Evolutionary conservation across 768 basidiomycete species (phyloP).

Genomic region (Albatrellus ellisii): DNA sequence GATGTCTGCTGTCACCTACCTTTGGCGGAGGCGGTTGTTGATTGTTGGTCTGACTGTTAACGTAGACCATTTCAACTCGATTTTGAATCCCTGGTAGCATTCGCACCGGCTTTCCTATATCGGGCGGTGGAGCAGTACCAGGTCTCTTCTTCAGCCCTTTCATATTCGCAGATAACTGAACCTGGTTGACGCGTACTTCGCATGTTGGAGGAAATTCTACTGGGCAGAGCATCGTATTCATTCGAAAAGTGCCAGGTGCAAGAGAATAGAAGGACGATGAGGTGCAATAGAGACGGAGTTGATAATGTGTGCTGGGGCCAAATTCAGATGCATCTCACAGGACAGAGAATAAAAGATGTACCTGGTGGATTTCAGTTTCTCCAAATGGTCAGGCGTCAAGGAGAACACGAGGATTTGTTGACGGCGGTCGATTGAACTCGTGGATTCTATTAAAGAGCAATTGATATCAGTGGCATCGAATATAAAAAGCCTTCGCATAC

Average conservation of each 20-base stretch:
- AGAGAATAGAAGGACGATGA: conserved; percentile 61
- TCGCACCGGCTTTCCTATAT: conserved; percentile 33
- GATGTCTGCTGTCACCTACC: conserved; percentile 25
- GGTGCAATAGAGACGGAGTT: conserved; percentile 82
- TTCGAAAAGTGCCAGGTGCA: conserved; percentile 36
- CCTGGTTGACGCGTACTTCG: conserved; percentile 78
- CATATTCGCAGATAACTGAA: conserved; percentile 56
- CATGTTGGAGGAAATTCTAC: conserved; percentile 88
- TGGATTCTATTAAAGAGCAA: conserved; percentile 41
- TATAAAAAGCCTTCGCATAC: conserved; percentile 24
- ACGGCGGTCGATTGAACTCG: conserved; percentile 65
- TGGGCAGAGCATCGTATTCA: conserved; percentile 42
- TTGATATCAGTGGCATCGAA: conserved; percentile 2
- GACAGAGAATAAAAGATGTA: conserved; percentile 1
- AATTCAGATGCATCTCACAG: not conserved
- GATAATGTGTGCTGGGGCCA: conserved; percentile 45
- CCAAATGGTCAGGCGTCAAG: conserved; percentile 50
- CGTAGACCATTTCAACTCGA: conserved; percentile 78
- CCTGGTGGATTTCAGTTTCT: conserved; percentile 41
- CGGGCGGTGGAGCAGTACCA: conserved; percentile 86
- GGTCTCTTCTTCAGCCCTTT: conserved; percentile 94
- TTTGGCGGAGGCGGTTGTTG: conserved; percentile 60
- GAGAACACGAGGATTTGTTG: conserved; percentile 47
- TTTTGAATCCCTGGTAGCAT: conserved; percentile 38
- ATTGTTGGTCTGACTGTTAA: conserved; percentile 46